phyloP scores from a whole-genome alignment of 805 yeast species.

The Suhomyces sp. region DNA sequence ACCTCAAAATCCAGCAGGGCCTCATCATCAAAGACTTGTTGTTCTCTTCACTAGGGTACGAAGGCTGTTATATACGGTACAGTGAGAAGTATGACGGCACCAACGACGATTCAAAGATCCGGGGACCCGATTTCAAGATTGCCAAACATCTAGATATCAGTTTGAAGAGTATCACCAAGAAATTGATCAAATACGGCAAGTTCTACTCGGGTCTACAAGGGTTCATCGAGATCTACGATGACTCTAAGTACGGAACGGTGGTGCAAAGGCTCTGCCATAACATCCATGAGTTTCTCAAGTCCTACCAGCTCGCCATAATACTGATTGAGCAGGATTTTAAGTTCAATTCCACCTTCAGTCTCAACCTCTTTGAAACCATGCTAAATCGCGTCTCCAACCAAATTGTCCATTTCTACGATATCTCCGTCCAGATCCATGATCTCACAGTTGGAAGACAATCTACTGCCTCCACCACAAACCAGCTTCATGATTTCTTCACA shows the following conservation, averaged over 20 bases:
- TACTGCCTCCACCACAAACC: constrained; percentile 17
- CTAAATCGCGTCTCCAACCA: constrained; percentile 26
- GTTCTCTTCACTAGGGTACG: constrained; percentile 65
- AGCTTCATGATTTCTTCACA: constrained; percentile 32
- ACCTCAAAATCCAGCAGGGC: constrained; percentile 65
- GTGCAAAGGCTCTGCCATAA: constrained; percentile 70
- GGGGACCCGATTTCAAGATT: constrained; percentile 75
- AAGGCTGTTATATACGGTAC: constrained; percentile 75
- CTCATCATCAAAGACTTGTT: constrained; percentile 69
- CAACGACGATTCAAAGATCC: constrained; percentile 38
- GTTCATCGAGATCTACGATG: constrained; percentile 62
- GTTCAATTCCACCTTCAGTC: constrained; percentile 50
- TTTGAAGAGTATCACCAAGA: constrained; percentile 65
- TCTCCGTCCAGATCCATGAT: constrained; percentile 50
- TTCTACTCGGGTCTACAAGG: constrained; percentile 55
- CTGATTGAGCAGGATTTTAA: constrained; percentile 56
- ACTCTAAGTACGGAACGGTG: constrained; percentile 61
- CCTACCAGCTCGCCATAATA: constrained; percentile 31
- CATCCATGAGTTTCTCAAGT: constrained; percentile 32
- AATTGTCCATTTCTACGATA: constrained; percentile 57
- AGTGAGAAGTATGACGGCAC: constrained; percentile 58
- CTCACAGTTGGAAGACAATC: constrained; percentile 41
- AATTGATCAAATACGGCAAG: constrained; percentile 62
- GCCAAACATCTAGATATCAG: constrained; percentile 73
- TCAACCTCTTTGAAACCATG: constrained; percentile 52